Evolutionary conservation across 306 rosid species (phyloP), one percentile per base, ranked within the genome.

Genomic region (Ormosia semicastrata): DNA sequence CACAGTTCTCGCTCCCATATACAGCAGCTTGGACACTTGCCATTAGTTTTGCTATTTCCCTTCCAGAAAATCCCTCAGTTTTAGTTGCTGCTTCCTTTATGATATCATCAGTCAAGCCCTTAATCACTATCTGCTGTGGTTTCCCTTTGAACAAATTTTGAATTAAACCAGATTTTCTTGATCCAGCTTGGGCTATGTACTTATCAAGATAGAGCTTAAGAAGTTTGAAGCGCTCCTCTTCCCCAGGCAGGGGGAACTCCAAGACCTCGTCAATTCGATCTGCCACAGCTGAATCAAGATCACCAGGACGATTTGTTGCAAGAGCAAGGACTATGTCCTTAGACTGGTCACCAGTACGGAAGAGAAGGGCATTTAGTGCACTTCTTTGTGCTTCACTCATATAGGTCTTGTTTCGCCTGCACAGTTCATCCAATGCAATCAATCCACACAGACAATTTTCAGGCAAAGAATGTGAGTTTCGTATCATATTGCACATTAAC

Each of bases 361-460:
- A 96, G 62, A 96, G 98, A 66, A 96, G 97, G 11, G 99, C 99
- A 71, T 96, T 96, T 32, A 96, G 92, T 18, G 98, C 98, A 86
- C 99, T 96, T 90, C 99, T 92, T 88, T 96, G 99, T 32, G 99
- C 99, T 89, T 96, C 98, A 89, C 98, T 92, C 99, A 93, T 96
- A 40, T 93, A 96, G 81, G 97, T 93, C 91, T 96, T 93, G 87
- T 96, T 96, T 71, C 97, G 87, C 92, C 99, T 96, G 85, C 76
- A 88, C 89, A 59, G 64, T 79, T 86, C 78, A 75, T 74, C 71
- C 46, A 83, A 57, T 52, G 71, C 53, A 73, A 79, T 71, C 75
- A 81, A 70, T 41, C 36, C 63, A 13, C 44, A 79, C 56, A 64
- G 58, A 43, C 14, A 68, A 56, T 75, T 76, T 60, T 41, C 75